Conservation (phyloP, 2,329 filamentous ascomycete genomes). For the Nemania sp. region DNA sequence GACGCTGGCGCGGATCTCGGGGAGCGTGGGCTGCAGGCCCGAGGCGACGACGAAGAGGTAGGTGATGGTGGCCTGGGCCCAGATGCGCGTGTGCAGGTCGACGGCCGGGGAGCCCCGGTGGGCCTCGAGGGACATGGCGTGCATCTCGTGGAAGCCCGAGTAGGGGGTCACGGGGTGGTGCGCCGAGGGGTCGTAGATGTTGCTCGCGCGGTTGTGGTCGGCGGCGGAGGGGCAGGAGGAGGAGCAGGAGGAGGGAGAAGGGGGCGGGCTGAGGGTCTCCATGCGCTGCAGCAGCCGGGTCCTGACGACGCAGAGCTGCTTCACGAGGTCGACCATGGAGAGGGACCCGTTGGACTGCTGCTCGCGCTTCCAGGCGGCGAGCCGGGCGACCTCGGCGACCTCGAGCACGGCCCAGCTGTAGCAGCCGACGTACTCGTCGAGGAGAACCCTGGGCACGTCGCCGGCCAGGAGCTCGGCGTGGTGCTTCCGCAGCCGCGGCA, state of each 20-base stretch:
- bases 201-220: slow-evolving; percentile 1
- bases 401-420: slow-evolving; percentile 61
- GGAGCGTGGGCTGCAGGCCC: slow-evolving; percentile 31
- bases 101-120: slow-evolving; percentile 22
- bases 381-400: slow-evolving; percentile 57
- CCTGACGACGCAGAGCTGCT: slow-evolving; percentile 27
- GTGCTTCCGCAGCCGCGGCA: slow-evolving; percentile 49
- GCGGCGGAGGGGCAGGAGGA: too few species aligned
- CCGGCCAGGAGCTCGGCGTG: slow-evolving; percentile 45
- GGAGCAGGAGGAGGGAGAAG: background rate
- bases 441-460: slow-evolving; percentile 44
- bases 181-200: slow-evolving; percentile 25
- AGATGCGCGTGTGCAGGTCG: slow-evolving; percentile 35
- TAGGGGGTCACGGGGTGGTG: slow-evolving; percentile 25
- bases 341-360: slow-evolving; percentile 49
- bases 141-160: slow-evolving; percentile 25
- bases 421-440: slow-evolving; percentile 59
- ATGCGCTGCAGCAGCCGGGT: slow-evolving; percentile 22
- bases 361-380: slow-evolving; percentile 61
- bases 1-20: slow-evolving; percentile 31
- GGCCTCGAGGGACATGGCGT: slow-evolving; percentile 5
- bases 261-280: background rate
- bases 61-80: slow-evolving; percentile 36
- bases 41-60: slow-evolving; percentile 36
- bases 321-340: slow-evolving; percentile 42